Base-by-base conservation (phyloP, 441 rosid genomes). In the Syzygium malaccense region DNA sequence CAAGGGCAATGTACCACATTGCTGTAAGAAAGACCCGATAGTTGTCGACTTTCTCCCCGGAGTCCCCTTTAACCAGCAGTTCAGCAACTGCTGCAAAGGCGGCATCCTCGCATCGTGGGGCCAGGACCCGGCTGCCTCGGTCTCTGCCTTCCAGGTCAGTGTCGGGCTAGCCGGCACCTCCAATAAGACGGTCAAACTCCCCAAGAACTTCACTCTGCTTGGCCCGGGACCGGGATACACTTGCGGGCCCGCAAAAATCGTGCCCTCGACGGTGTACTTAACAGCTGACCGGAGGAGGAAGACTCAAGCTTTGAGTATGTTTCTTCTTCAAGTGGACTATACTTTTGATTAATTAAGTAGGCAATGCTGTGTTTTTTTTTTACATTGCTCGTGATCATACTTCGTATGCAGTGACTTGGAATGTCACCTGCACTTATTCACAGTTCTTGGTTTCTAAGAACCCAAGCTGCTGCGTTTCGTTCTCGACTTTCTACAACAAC, bases 211-310 rank as follows among this genome's bases (percentile, higher is more conserved):
- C 92, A 92, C 94, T 90, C 87, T 95, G 88, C 90, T 89, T 45
- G 95, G 94, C 87, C 97, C 97, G 14, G 96, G 96, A 83, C 96
- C 92, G 3, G 98, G 96, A 4, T 95, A 95, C 91, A 95, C 96
- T 86, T 95, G 98, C 83, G 94, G 98, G 90, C 95, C 94, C 15
- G 95, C 94, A 30, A 93, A 92, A 91, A 62, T 95, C 86, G 96
- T 95, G 17, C 94, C 94, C 51, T 93, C 97, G 45, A 93, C 93
- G 25, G 90, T 92, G 88, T 94, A 91, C 92, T 83, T 93, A 15
- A 91, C 95, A 49, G 4, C 94, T 62, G 97, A 95, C 89, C 91
- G 87, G 71, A 91, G 96, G 88, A 91, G 96, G 89, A 92, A 93
- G 86, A 94, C 98, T 66, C 98, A 95, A 89, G 96, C 98, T 51